Evolutionary conservation across 1,284 basidiomycete genomes (phyloP), one percentile per base, ranked within the genome.

Genomic region (Ustilago hordei): DNA sequence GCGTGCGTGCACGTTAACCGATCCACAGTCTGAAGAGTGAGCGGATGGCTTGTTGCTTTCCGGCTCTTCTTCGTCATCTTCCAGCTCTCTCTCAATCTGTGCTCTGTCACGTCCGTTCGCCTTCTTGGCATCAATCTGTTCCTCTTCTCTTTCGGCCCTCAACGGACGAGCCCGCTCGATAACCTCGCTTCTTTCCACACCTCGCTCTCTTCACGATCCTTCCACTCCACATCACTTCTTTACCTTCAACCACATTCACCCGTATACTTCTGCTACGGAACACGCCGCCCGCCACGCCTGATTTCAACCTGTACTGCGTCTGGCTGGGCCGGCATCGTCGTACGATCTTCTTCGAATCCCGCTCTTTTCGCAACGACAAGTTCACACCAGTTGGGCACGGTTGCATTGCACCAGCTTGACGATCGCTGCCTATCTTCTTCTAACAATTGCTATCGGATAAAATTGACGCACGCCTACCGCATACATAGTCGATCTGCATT

Each of bases 261-360:
- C n/a, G 11, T 28, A 50, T 35, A 23, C n/a, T 36, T 28, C 19
- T 57, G 17, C 39, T 23, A 19, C 57, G 45, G 34, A 32, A 31
- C 19, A 31, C 52, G 54, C 61, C 54, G 61, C 54, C 54, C 45
- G 43, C 61, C 54, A 41, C 41, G 45, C 34, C 45, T 17, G 3
- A 15, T 35, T 15, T 32, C 45, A 8, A n/a, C 12, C 41, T n/a
- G 13, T 35, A 34, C 54, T 56, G 45, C 54, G 61, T 56, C 32
- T 41, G 54, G 53, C 35, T 41, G 61, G 61, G 54, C 43, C 19
- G 54, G 43, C 61, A 56, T 13, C 54, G 12, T 48, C 28, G 19
- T 60, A n/a, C 17, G n/a, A n/a, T 35, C 43, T 13, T 39, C 41
- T 9, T 23, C 45, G 19, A 1, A 13, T 28, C 13, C 13, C 48